Evolutionary conservation across 1,284 basidiomycete species (phyloP).

Genomic region (Cutaneotrichosporon cutaneum): DNA sequence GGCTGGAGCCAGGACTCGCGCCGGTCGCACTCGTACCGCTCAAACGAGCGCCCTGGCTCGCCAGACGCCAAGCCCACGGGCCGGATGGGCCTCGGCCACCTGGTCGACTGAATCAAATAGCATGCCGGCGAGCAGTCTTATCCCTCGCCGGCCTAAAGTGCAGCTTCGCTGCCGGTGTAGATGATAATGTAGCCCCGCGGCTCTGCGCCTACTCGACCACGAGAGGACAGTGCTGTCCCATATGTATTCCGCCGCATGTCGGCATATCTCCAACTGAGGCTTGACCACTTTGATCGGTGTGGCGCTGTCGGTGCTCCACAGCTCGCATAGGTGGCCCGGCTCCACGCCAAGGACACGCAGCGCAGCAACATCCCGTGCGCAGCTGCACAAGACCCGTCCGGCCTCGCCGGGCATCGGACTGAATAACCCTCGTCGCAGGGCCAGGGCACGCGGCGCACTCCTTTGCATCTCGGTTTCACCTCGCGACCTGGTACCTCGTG

Average conservation of each 20-base stretch:
- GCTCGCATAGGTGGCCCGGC: too few relatives aligned
- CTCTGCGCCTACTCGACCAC: neutral
- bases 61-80: conserved; percentile 20
- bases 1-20: conserved; percentile 19
- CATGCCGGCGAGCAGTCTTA: neutral
- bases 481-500: neutral
- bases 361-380: too few relatives aligned
- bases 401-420: too few relatives aligned
- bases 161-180: neutral
- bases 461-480: too few relatives aligned
- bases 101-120: conserved; percentile 19
- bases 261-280: neutral
- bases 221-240: neutral
- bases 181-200: neutral
- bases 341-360: too few relatives aligned
- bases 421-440: too few relatives aligned
- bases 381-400: too few relatives aligned
- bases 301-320: too few relatives aligned
- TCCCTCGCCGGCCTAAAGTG: neutral
- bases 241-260: neutral
- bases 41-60: conserved; percentile 15
- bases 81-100: conserved; percentile 27
- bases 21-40: conserved; percentile 12
- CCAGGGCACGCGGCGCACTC: too few relatives aligned
- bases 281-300: too few relatives aligned